These are phyloP conservation scores for Globisporangium carolinianum DNA, from an alignment of 352 stramenopile genomes.

Conservation along the genomic window DNA sequence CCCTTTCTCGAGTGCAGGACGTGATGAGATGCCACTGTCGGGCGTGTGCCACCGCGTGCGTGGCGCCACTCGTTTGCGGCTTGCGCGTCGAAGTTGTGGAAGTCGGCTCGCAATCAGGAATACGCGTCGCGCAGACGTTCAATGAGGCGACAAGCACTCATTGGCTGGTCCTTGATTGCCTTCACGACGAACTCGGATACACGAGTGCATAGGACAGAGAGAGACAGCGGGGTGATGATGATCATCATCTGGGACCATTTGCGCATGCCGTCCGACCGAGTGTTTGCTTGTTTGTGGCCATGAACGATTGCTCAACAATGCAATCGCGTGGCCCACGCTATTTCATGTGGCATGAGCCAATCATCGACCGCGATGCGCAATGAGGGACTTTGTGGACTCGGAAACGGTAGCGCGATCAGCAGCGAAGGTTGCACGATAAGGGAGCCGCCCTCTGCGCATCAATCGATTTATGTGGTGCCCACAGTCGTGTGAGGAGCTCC, in stretches of 20 bases:
- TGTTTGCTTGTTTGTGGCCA: too few species aligned
- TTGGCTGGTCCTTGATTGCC: background rate
- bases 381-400: background rate
- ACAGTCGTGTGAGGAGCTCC: background rate
- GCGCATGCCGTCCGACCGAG: too few species aligned
- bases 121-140: background rate
- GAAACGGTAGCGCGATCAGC: background rate
- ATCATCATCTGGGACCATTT: too few species aligned
- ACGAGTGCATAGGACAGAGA: too few species aligned
- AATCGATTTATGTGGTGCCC: background rate
- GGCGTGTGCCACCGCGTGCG: slow-evolving; percentile 13
- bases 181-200: too few species aligned
- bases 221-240: too few species aligned
- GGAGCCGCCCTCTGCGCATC: background rate
- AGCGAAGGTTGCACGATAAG: background rate
- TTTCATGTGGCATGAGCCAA: background rate
- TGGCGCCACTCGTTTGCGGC: slow-evolving; percentile 9
- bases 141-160: background rate
- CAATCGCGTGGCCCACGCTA: too few species aligned
- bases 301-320: background rate
- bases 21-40: slow-evolving; percentile 1
- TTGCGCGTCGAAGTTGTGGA: too few species aligned
- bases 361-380: background rate
- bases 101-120: too few species aligned
- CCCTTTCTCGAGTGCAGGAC: background rate